A percentile compares a stretch with the other conserved stretches of the same genome.
These are phyloP conservation scores for Globisporangium rhizosaccharum DNA, from an alignment of 352 stramenopile genomes.

Conservation along the genomic window DNA sequence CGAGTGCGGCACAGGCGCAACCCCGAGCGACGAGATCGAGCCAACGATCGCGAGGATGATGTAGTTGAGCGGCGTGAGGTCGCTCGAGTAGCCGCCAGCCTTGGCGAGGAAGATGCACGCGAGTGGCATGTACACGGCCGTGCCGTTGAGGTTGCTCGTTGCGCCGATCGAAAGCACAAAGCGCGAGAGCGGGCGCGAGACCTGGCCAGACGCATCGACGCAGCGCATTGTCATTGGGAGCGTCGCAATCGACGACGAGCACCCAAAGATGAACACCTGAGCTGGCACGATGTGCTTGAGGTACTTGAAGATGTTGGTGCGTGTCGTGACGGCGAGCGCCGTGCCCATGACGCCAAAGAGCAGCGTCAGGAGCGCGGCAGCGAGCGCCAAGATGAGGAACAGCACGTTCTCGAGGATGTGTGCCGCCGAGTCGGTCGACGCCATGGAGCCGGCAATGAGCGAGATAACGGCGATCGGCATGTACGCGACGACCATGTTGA, in stretches of 20 bases:
- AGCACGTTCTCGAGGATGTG: conserved; percentile 41
- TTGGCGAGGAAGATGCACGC: conserved; percentile 74
- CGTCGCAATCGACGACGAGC: conserved; percentile 75
- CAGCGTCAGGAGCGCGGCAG: conserved; percentile 38
- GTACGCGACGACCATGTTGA: conserved; percentile 62
- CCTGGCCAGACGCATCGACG: conserved; percentile 57
- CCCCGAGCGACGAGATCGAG: conserved; percentile 61
- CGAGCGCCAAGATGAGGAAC: conserved; percentile 41
- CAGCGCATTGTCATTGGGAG: conserved; percentile 75
- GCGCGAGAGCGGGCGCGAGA: conserved; percentile 49
- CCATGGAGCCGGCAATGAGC: conserved; percentile 63
- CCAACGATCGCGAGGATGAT: conserved; percentile 61
- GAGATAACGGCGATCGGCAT: conserved; percentile 72
- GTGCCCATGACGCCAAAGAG: conserved; percentile 49
- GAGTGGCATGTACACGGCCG: conserved; percentile 67
- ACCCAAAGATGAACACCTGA: conserved; percentile 74
- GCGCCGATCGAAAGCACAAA: conserved; percentile 67
- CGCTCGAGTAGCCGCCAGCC: conserved; percentile 38
- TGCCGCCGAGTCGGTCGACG: conserved; percentile 39
- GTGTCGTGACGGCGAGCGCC: conserved; percentile 48
- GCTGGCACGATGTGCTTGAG: conserved; percentile 62
- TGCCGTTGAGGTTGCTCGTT: conserved; percentile 72
- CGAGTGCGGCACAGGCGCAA: conserved; percentile 66
- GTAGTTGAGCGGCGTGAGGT: conserved; percentile 54
- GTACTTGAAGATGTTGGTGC: conserved; percentile 62